A percentile compares a stretch with the other conserved stretches of the same genome.
These are phyloP conservation scores for Volvox carteri DNA, from an alignment of 163 green algal species.

Conservation along the genomic window DNA sequence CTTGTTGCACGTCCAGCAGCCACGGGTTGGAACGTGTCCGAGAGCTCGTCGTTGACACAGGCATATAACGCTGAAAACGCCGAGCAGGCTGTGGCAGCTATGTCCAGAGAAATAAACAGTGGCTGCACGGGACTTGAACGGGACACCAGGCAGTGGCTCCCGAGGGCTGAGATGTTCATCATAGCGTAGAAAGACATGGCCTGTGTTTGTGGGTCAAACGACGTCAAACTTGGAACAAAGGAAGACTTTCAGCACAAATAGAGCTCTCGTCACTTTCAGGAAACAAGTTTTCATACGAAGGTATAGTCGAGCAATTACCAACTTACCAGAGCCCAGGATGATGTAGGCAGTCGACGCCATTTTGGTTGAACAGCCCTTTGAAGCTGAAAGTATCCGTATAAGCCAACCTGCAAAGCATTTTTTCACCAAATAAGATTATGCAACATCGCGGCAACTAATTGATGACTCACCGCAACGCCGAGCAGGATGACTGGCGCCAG, in stretches of 20 bases:
- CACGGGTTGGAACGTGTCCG: background rate
- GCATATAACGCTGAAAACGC: background rate
- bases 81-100: background rate
- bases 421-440: background rate
- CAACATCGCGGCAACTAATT: background rate
- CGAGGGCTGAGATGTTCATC: slow-evolving; percentile 17
- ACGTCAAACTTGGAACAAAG: background rate
- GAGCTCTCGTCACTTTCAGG: no score
- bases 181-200: slow-evolving; percentile 3
- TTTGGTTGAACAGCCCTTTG: background rate
- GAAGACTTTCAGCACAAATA: no score
- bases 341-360: background rate
- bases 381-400: background rate
- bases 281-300: background rate
- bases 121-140: slow-evolving; percentile 4
- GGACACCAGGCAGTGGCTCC: slow-evolving; percentile 12
- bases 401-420: background rate
- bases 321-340: background rate
- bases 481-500: background rate
- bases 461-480: background rate
- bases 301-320: background rate
- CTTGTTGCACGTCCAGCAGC: background rate
- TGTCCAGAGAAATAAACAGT: background rate
- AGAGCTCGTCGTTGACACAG: background rate
- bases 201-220: background rate